Base-by-base conservation (phyloP, 805 yeast genomes). In the Suhomyces tanzawaensis region DNA sequence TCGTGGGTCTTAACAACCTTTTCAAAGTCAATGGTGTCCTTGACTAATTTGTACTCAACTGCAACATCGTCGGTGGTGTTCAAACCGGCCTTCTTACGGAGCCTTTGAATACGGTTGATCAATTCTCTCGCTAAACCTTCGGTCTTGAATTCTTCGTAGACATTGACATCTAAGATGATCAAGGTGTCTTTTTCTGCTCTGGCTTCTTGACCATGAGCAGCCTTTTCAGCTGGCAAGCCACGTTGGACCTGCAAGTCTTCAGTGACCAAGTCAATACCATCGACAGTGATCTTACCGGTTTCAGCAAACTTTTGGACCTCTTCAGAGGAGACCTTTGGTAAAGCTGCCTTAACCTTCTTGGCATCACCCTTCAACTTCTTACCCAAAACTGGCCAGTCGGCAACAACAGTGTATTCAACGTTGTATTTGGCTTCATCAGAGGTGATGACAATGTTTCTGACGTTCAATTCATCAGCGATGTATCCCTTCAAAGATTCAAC, bases 381-480 rank as follows among this genome's bases (percentile, higher is more conserved):
- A 70, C 99, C 99, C 51, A 93, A 76, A 15, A 89, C 87, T 41
- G 98, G 96, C 99, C 99, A 93, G 71, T 93, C 99, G 34, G 99
- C 99, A 63, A 86, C 95, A 29, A 91, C 97, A 47, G 77, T 79
- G 73, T 90, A 91, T 60, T 83, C 85, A 45, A 93, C 98, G 54
- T 90, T 93, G 60, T 90, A 91, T 58, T 83, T 81, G 52, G 74
- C 81, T 71, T 93, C 99, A 58, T 93, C 96, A 17, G 85, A 74
- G 15, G 97, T 89, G 53, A 93, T 82, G 53, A 87, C 71, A 38
- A 93, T 62, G 51, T 86, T 93, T 64, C 96, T 85, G 44, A 93
- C 85, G 58, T 93, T 93, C 64, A 93, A 79, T 70, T 93, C 99
- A 55, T 91, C 98, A 41, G 77, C 62, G 52, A 93, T 82, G 66